phyloP scores from a whole-genome alignment of 1,284 basidiomycete species.

The Leccinum subrobustum region DNA sequence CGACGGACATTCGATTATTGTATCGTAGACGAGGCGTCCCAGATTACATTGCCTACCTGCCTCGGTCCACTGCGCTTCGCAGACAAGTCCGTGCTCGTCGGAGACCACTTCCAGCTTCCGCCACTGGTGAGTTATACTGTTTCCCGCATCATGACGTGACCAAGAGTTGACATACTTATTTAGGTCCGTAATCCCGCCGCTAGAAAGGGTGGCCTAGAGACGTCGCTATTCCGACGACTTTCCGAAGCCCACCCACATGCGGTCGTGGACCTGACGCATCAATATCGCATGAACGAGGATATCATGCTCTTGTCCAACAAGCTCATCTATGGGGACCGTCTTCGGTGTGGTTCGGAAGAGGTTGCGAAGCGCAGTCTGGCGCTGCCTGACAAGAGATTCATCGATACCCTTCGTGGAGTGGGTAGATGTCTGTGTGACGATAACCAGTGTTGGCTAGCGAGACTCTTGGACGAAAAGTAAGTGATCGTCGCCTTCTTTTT shows the following conservation, averaged over 20 bases:
- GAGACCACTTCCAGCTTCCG: conserved; percentile 96
- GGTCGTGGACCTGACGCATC: conserved; percentile 79
- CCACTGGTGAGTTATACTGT: conserved; percentile 63
- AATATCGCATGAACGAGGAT: conserved; percentile 97
- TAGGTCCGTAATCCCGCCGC: conserved; percentile 83
- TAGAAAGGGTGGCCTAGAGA: conserved; percentile 81
- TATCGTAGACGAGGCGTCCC: conserved; percentile 97
- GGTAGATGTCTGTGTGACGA: conserved; percentile 31
- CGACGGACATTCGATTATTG: conserved; percentile 92
- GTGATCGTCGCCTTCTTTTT: conserved; percentile 15
- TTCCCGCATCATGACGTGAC: background rate
- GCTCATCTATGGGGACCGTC: conserved; percentile 80
- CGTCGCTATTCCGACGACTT: conserved; percentile 87
- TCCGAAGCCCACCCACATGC: conserved; percentile 84
- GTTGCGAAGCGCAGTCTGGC: conserved; percentile 64
- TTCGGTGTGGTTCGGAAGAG: conserved; percentile 75
- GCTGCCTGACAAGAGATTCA: conserved; percentile 48
- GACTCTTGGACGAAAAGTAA: conserved; percentile 65
- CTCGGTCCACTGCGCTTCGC: conserved; percentile 91
- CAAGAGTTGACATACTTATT: background rate
- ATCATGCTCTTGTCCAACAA: conserved; percentile 94
- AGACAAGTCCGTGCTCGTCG: conserved; percentile 90
- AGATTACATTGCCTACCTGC: conserved; percentile 95
- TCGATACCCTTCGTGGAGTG: conserved; percentile 40
- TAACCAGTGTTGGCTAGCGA: conserved; percentile 68